Base-by-base conservation (phyloP, 202 grass and related monocot genomes). In the Dendrocalamus latiflorus region DNA sequence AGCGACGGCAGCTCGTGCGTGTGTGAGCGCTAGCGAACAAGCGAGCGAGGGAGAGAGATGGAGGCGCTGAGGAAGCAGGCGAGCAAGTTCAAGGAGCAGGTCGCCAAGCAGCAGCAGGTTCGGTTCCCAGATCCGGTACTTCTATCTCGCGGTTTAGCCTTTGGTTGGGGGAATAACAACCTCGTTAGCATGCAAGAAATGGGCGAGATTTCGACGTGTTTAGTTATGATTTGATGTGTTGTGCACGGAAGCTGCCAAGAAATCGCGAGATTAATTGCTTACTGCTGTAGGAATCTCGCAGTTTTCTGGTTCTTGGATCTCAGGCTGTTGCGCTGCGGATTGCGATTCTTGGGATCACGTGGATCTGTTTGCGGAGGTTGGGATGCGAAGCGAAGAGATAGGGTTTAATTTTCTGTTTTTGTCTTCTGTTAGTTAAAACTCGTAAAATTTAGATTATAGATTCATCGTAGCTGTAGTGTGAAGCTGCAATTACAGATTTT, bases 41-140 rank as follows among this genome's bases (percentile, higher is more conserved):
- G n/a, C n/a, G n/a, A n/a, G n/a, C n/a, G n/a, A 12, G 51, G 48
- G 51, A 55, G 6, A 65, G 64, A 47, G 68, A 98, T 98, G 92
- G 95, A 98, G 74, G 90, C 85, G 82, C 89, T 98, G 67, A 93
- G 95, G 89, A 98, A 94, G 80, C 92, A 95, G 87, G 92, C 92
- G 60, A 91, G 16, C 87, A 95, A 86, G 87, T 81, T 98, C 34
- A 94, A 94, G 90, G 95, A 98, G 82, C 92, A 98, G 84, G 92
- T 98, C 76, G 87, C 92, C 85, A 98, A 93, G 85, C 92, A 97
- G 76, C 94, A 97, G 75, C 94, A 95, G 90, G 92, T 98, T 64
- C 14, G 70, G 36, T 61, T 79, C 70, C 72, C 17, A 45, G 68
- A 36, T 16, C 41, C 34, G 28, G 41, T 39, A 6, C 47, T 86